These are phyloP conservation scores for Tylopilus subfusipes DNA, from an alignment of 768 basidiomycete species.

Conservation along the genomic window DNA sequence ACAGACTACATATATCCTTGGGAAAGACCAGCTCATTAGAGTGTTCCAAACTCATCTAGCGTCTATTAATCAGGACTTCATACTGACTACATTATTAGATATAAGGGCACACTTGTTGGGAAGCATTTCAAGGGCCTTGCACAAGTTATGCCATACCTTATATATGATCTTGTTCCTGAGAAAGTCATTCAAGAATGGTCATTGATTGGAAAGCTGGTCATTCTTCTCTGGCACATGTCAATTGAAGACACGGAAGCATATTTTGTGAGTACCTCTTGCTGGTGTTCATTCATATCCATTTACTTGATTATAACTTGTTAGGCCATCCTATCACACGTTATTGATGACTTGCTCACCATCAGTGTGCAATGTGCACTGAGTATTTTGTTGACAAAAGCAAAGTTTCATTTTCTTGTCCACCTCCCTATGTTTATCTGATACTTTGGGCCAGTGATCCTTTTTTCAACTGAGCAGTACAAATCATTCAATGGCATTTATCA, in stretches of 20 bases:
- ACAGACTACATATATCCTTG: slow-evolving; percentile 19
- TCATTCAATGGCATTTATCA: slow-evolving; percentile 9
- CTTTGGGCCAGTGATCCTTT: slow-evolving; percentile 29
- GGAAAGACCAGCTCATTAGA: slow-evolving; percentile 15
- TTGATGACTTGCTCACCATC: slow-evolving; percentile 15
- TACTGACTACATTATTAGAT: slow-evolving; percentile 33
- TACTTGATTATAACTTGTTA: background rate
- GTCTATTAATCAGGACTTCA: slow-evolving; percentile 21
- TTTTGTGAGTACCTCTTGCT: slow-evolving; percentile 15
- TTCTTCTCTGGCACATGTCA: slow-evolving; percentile 41
- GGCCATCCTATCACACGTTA: slow-evolving; percentile 10
- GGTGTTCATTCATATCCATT: too few species aligned
- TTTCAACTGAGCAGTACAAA: slow-evolving; percentile 27
- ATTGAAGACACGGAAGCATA: slow-evolving; percentile 38
- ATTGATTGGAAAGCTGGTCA: slow-evolving; percentile 33
- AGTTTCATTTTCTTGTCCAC: slow-evolving; percentile 7
- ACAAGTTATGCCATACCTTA: slow-evolving; percentile 29
- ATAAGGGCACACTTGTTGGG: slow-evolving; percentile 30
- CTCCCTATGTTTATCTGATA: slow-evolving; percentile 22
- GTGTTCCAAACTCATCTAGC: slow-evolving; percentile 25
- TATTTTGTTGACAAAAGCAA: too few species aligned
- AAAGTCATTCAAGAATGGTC: slow-evolving; percentile 28
- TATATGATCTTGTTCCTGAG: slow-evolving; percentile 31
- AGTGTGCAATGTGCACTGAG: too few species aligned
- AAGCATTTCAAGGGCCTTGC: slow-evolving; percentile 32